phyloP scores from a whole-genome alignment of 805 yeast genomes.

The Zygoascus bituminiphila region DNA sequence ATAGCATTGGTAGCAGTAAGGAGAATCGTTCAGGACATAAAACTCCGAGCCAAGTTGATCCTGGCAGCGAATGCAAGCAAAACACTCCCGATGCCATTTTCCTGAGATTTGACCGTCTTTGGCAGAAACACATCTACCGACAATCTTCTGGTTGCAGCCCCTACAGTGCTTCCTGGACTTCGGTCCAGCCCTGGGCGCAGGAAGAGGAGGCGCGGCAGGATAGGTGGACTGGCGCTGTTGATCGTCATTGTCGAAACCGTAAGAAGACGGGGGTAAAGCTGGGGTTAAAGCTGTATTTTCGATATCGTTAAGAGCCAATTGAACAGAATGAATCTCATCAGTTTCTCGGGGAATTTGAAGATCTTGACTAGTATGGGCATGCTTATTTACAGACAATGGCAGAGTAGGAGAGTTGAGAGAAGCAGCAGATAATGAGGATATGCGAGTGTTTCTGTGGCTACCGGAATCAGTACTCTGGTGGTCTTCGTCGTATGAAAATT shows the following conservation, averaged over 20 bases:
- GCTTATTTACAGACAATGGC: neutral
- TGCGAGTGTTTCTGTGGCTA: neutral
- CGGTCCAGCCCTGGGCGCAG: neutral
- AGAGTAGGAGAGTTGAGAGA: neutral
- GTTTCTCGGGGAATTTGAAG: neutral
- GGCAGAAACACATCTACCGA: constrained; percentile 68
- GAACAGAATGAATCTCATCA: neutral
- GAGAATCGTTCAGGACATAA: constrained; percentile 69
- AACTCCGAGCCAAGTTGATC: constrained; percentile 35
- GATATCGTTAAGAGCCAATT: neutral
- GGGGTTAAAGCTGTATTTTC: neutral
- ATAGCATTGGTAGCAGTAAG: constrained; percentile 73
- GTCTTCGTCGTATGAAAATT: neutral
- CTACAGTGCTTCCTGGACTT: constrained; percentile 43
- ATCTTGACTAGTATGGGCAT: neutral
- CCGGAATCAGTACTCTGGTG: neutral
- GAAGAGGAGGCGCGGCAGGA: neutral
- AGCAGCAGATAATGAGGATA: neutral
- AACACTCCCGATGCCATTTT: constrained; percentile 90
- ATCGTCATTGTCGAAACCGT: neutral
- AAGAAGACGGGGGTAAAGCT: neutral
- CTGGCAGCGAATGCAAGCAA: constrained; percentile 61
- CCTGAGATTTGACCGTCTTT: constrained; percentile 59
- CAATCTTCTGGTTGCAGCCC: constrained; percentile 50
- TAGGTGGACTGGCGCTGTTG: neutral